A percentile compares a stretch with the other conserved stretches of the same genome.
Conservation (phyloP, 768 basidiomycete genomes). For the Tulasnella sp. region DNA sequence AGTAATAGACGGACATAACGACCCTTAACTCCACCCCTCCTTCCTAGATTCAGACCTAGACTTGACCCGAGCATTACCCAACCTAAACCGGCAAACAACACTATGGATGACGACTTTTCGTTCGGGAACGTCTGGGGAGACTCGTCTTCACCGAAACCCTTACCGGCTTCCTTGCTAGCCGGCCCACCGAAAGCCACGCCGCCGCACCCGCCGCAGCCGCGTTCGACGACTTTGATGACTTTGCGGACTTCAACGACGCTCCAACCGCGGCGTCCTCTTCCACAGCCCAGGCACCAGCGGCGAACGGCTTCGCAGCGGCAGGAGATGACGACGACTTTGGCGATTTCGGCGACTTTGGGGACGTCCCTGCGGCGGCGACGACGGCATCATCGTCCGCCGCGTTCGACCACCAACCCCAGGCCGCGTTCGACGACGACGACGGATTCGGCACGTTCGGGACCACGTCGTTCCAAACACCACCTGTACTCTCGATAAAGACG, state of each 20-base stretch:
- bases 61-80: neutral
- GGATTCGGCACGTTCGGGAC: slow-evolving; percentile 6
- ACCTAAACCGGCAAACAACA: neutral
- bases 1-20: neutral
- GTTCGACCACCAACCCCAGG: slow-evolving; percentile 11
- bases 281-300: neutral
- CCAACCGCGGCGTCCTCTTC: neutral
- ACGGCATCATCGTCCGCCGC: neutral
- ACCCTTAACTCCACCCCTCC: neutral
- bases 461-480: slow-evolving; percentile 28
- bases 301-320: slow-evolving; percentile 7
- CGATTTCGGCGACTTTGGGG: slow-evolving; percentile 68
- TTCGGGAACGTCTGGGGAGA: slow-evolving; percentile 38
- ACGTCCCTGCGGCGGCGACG: slow-evolving; percentile 44
- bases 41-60: neutral
- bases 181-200: neutral
- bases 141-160: slow-evolving; percentile 25
- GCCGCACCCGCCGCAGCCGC: slow-evolving; percentile 41
- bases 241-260: slow-evolving; percentile 70
- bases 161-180: slow-evolving; percentile 27
- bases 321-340: slow-evolving; percentile 62
- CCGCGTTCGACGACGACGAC: slow-evolving; percentile 27
- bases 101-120: slow-evolving; percentile 35
- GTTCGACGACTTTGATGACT: slow-evolving; percentile 45
- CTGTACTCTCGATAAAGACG: neutral